Conservation (phyloP, 1,284 basidiomycete genomes). For the Marasmius tenuissimus region DNA sequence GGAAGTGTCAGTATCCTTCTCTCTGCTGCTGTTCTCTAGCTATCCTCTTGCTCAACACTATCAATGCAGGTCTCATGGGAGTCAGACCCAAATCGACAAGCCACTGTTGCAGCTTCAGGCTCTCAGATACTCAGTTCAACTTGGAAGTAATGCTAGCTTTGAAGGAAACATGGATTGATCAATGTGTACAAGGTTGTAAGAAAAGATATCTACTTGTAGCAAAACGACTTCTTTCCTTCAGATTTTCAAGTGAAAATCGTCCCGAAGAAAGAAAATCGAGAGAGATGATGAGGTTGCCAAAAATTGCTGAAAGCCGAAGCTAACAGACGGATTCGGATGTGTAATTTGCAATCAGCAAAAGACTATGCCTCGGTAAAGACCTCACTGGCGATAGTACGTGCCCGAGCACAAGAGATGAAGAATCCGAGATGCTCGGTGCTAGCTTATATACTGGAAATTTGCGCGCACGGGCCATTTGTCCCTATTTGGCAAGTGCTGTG, state of each 20-base stretch:
- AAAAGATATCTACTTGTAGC: background rate
- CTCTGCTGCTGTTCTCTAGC: background rate
- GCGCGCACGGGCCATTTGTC: conserved; percentile 44
- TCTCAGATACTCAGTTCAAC: conserved; percentile 37
- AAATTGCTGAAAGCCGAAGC: conserved; percentile 81
- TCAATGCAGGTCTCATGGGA: conserved; percentile 45
- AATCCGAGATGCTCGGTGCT: conserved; percentile 11
- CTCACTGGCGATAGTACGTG: conserved; percentile 91
- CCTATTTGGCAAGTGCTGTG: background rate
- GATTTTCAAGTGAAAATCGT: background rate
- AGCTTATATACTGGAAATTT: conserved; percentile 29
- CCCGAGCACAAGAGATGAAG: conserved; percentile 83
- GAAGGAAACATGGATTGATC: no score
- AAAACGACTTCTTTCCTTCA: background rate
- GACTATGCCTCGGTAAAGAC: conserved; percentile 88
- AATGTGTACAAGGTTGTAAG: background rate
- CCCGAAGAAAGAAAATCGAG: background rate
- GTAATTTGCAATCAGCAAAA: conserved; percentile 94
- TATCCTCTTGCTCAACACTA: background rate
- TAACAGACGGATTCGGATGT: conserved; percentile 81
- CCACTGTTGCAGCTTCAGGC: conserved; percentile 40
- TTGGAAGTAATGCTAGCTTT: conserved; percentile 28
- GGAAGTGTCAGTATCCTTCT: conserved; percentile 43
- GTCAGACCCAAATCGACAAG: conserved; percentile 55
- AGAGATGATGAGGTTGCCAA: conserved; percentile 46